phyloP scores from a whole-genome alignment of 106 monocot species.

The Apostasia shenzhenica region DNA sequence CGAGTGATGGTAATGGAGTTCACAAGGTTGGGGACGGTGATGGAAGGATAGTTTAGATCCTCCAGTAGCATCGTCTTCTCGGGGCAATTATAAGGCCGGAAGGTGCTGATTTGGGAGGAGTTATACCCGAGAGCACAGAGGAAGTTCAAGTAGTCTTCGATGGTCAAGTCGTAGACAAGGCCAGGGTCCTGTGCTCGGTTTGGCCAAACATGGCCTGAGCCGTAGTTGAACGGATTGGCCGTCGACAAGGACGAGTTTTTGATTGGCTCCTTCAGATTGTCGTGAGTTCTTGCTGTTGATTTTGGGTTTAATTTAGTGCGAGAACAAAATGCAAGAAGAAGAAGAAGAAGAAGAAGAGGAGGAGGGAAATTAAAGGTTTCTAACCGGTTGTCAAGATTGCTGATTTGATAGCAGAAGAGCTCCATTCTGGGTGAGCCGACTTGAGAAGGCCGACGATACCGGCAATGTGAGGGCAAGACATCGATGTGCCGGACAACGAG shows the following conservation, averaged over 20 bases:
- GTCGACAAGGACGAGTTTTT: neutral
- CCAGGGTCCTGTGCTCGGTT: conserved; percentile 48
- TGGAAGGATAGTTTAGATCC: conserved; percentile 76
- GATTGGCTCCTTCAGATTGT: conserved; percentile 16
- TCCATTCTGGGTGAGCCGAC: conserved; percentile 55
- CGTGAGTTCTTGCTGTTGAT: conserved; percentile 19
- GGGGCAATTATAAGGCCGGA: conserved; percentile 26
- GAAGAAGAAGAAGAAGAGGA: neutral
- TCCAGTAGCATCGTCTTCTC: conserved; percentile 10
- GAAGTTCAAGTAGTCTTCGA: conserved; percentile 38
- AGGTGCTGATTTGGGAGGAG: conserved; percentile 5
- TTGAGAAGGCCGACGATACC: conserved; percentile 66
- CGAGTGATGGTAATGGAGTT: conserved; percentile 19
- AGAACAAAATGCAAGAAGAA: neutral
- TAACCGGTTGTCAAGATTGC: conserved; percentile 82
- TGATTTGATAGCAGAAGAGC: conserved; percentile 67
- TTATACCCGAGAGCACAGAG: conserved; percentile 38
- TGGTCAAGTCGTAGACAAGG: conserved; percentile 39
- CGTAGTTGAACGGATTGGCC: conserved; percentile 33
- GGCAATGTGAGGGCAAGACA: conserved; percentile 81
- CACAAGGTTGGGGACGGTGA: conserved; percentile 19
- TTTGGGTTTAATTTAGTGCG: no score
- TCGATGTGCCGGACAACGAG: conserved; percentile 68
- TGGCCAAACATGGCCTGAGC: conserved; percentile 37
- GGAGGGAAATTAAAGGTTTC: neutral